Evolutionary conservation across 139 green algal genomes (phyloP), one percentile per base, ranked within the genome.

Genomic region (Bryopsis sp.): DNA sequence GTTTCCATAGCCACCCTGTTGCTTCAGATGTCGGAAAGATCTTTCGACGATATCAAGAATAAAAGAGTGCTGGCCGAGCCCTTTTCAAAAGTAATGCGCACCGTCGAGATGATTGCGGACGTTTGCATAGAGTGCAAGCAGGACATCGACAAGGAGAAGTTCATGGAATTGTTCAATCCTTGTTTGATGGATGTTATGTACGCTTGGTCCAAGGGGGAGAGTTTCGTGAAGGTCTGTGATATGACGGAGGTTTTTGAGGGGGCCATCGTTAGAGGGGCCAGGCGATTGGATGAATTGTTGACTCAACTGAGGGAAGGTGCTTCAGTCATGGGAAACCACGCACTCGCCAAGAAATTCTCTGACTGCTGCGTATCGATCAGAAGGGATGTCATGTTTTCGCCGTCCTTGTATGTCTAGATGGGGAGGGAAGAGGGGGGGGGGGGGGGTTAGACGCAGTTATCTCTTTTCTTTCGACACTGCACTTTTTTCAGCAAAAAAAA

Each of bases 221-320:
- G 47, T 11, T 92, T 92, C 59, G 64, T 65, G 33, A 73, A 85
- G 71, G 72, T 90, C 47, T 87, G 73, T 43, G 39, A 77, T 1
- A 78, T 79, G 74, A 95, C 91, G 24, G 90, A 96, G 63, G 78
- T 96, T 0, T 98, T 95, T 75, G 94, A 98, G 78, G 94, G 94
- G 19, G 88, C 67, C 67, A 87, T 98, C 69, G 86, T 98, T 11
- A 80, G 94, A 2, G 85, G 81, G 3, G 81, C 85, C 22, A 79
- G 92, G n/a, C 74, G 94, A 1, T 73, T 99, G 43, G 87, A 97
- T 68, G 94, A 99, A 82, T 79, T 99, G 8, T 86, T 97, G 79
- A 65, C 83, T 48, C 84, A 98, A 73, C 70, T 99, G 68, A 65
- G 79, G 3, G 35, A 39, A 0, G 93, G 89, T 36, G 84, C 86